A percentile compares a stretch with the other conserved stretches of the same genome.
These are phyloP conservation scores for Eruca vesicaria DNA, from an alignment of 441 rosid genomes.

Conservation along the genomic window DNA sequence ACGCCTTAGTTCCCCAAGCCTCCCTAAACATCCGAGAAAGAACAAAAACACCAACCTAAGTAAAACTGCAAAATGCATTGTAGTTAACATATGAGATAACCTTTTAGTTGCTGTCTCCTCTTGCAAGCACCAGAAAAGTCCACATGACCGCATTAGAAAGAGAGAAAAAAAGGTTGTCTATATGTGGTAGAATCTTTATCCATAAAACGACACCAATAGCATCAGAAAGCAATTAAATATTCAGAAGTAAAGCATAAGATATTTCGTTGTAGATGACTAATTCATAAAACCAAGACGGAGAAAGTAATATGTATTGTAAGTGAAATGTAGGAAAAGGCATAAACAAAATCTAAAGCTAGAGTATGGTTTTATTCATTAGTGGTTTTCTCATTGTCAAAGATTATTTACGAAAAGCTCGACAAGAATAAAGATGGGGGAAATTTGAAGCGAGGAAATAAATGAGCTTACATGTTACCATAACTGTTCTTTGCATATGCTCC, in stretches of 20 bases:
- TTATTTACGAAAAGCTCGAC: neutral
- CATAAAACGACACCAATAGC: neutral
- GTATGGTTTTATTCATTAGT: neutral
- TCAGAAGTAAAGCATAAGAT: constrained; percentile 4
- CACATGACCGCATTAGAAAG: neutral
- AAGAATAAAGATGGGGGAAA: neutral
- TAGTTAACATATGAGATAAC: constrained; percentile 12
- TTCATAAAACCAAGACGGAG: constrained; percentile 1
- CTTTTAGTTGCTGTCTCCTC: neutral
- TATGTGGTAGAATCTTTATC: constrained; percentile 5
- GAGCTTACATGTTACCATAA: constrained; percentile 82
- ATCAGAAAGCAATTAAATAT: neutral
- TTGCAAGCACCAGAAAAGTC: constrained; percentile 5
- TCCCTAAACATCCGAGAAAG: constrained; percentile 84
- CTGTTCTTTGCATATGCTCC: constrained; percentile 99
- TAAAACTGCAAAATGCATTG: constrained; percentile 53
- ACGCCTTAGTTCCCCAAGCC: constrained; percentile 89
- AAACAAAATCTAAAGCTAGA: constrained; percentile 12
- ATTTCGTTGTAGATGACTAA: neutral
- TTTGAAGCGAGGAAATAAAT: neutral
- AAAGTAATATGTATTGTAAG: neutral
- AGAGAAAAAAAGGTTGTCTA: neutral
- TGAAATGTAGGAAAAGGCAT: constrained; percentile 4
- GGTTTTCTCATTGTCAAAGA: neutral
- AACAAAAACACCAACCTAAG: constrained; percentile 97